Evolutionary conservation across 805 yeast species (phyloP), one percentile per base, ranked within the genome.

Genomic region (Metschnikowia dekortorum): DNA sequence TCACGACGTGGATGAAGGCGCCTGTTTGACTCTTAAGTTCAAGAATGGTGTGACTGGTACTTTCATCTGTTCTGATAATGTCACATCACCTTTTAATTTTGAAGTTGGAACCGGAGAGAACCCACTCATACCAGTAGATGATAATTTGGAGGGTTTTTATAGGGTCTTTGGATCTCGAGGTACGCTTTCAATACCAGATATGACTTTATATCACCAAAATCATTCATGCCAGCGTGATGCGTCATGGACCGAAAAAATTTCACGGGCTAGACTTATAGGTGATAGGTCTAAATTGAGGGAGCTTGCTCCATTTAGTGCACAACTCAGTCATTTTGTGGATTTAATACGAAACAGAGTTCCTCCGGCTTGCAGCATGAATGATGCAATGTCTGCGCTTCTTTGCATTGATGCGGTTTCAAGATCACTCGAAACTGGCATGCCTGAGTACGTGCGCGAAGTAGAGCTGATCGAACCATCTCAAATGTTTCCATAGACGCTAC

Each of bases 21-120:
- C 76, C 0, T 69, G 64, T 6, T 62, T 73, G 31, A 71, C 75
- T n/a, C 48, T 73, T 14, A 56, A 65, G 9, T 73, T 73, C 56
- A 62, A 63, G 29, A 65, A 58, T 50, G 77, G 76, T 6, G 60
- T 68, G 39, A 59, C 68, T 42, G 77, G 76, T 2, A 71, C 76
- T 2, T 73, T 73, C 52, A 55, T 73, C 41, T 73, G 77, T 53
- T 63, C 73, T 8, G 77, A 72, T 49, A 72, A 71, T 47, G 72
- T 72, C 29, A 63, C 68, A 2, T 69, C 74, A 7, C 77, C 77
- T 1, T 73, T 70, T 50, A 67, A 64, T 53, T 73, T 73, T 47
- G 77, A 72, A 57, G 61, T 64, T 4, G 74, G 75, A 1, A 72
- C 77, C 0, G 76, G 76, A 13, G 77, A 73, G 54, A 73, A 73